phyloP scores from a whole-genome alignment of 805 yeast genomes.

The Wickerhamomyces strasburgensis region DNA sequence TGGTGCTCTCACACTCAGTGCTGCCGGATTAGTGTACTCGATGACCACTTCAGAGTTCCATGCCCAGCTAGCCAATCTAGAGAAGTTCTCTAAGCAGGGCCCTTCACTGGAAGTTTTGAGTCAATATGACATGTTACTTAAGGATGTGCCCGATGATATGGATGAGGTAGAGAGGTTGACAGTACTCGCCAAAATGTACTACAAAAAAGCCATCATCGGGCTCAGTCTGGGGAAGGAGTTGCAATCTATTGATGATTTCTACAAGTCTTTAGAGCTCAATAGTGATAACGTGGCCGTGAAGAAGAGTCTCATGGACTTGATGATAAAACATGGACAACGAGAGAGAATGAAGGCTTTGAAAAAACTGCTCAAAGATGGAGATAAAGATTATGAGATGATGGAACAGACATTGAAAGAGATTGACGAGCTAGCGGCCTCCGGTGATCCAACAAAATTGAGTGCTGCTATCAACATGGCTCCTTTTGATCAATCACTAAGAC shows the following conservation, averaged over 20 bases:
- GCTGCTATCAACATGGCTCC: constrained; percentile 40
- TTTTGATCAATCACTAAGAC: constrained; percentile 32
- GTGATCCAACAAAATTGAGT: constrained; percentile 29
- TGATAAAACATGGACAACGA: constrained; percentile 48
- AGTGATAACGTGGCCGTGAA: constrained; percentile 43
- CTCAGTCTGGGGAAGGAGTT: constrained; percentile 49
- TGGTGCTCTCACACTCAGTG: not conserved
- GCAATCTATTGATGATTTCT: constrained; percentile 49
- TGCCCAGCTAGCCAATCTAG: constrained; percentile 13
- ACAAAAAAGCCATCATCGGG: constrained; percentile 59
- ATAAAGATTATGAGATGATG: constrained; percentile 12
- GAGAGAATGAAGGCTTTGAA: constrained; percentile 26
- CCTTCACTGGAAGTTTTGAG: constrained; percentile 19
- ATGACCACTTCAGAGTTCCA: constrained; percentile 10
- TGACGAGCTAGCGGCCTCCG: constrained; percentile 19
- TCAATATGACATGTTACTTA: constrained; percentile 17
- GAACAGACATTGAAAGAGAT: constrained; percentile 17
- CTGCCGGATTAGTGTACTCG: constrained; percentile 1
- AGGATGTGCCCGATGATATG: constrained; percentile 7
- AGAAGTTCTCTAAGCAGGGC: constrained; percentile 15
- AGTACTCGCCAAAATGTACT: constrained; percentile 41
- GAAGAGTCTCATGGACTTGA: constrained; percentile 41
- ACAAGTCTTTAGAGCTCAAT: constrained; percentile 38
- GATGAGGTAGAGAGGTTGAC: constrained; percentile 7
- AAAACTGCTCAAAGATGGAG: not conserved